A percentile compares a stretch with the other conserved stretches of the same genome.
Evolutionary conservation across 164 flowering plant species (phyloP).

Genomic region (Vitis rupestris): DNA sequence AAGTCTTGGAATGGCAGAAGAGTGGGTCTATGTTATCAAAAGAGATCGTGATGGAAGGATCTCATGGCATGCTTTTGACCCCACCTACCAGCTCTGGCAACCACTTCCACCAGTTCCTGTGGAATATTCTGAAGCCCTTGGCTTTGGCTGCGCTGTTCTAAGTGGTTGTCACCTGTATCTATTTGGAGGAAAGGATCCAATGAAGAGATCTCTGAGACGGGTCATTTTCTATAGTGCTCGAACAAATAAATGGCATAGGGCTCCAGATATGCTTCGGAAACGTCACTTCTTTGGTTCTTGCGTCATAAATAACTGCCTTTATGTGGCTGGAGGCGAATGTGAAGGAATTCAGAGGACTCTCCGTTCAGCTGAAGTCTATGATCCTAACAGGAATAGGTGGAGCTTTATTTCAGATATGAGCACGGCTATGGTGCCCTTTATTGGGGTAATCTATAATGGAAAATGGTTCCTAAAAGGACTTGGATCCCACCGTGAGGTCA

Average conservation of each 20-base stretch:
- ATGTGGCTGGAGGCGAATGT: slow-evolving; percentile 98
- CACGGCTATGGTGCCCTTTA: slow-evolving; percentile 93
- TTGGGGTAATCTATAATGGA: slow-evolving; percentile 81
- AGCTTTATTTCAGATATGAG: slow-evolving; percentile 85
- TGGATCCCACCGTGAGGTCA: slow-evolving; percentile 75
- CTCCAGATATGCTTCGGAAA: slow-evolving; percentile 88
- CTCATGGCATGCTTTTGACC: slow-evolving; percentile 96
- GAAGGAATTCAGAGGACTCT: slow-evolving; percentile 87
- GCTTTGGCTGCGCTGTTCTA: slow-evolving; percentile 94
- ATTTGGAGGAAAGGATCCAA: slow-evolving; percentile 92
- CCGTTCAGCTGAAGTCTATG: slow-evolving; percentile 91
- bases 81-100: slow-evolving; percentile 85
- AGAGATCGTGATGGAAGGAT: slow-evolving; percentile 91
- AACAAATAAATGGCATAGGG: slow-evolving; percentile 94
- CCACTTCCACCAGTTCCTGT: slow-evolving; percentile 91
- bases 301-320: slow-evolving; percentile 87
- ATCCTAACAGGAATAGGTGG: slow-evolving; percentile 85
- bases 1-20: slow-evolving; percentile 89
- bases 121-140: slow-evolving; percentile 82
- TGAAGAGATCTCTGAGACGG: slow-evolving; percentile 83
- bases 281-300: slow-evolving; percentile 92
- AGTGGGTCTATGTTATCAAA: slow-evolving; percentile 95
- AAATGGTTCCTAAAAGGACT: slow-evolving; percentile 91
- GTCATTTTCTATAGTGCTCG: slow-evolving; percentile 86
- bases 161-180: slow-evolving; percentile 88